Base-by-base conservation (phyloP, 2,329 filamentous ascomycete species). In the Beauveria medogensis region DNA sequence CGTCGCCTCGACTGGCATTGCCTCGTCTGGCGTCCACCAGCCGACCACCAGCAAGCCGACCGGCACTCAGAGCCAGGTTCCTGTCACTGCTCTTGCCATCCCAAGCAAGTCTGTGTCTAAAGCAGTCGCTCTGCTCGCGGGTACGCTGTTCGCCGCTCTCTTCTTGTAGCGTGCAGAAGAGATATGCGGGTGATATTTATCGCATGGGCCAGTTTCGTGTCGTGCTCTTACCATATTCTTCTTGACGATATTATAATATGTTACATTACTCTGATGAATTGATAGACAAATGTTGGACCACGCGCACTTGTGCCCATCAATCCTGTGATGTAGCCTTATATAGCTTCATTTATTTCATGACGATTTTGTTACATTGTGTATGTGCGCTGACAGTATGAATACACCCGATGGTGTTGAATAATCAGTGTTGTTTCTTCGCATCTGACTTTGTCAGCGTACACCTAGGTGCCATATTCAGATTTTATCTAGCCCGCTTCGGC, bases 161-260 rank as follows among this genome's bases (percentile, higher is more conserved):
- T 52, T 53, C 48, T n/a, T 53, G 24, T 59, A 59, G 20, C 16
- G 46, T 18, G n/a, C 26, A 10, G 44, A 48, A 7, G 28, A 8
- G 34, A 28, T 24, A 7, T 2, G 41, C 53, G 28, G 53, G 14
- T n/a, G 20, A 18, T 58, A 26, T 58, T 22, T 20, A 3, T 26
- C 18, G 46, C 7, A 59, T 53, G 48, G 37, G 48, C 37, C 37
- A 34, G 20, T 5, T 37, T 14, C 92, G 69, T 52, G 92, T 87
- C 0, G 43, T 10, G 8, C 24, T 18, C 5, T 54, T 55, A 14
- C 12, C 12, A 10, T 37, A 5, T 8, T 51, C 43, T 34, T 50
- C 16, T 50, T 50, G 14, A 14, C 12, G 10, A 34, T 18, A n/a
- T 18, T 16, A 8, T 34, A 22, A 6, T 26, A 18, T 14, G 24